Evolutionary conservation across 352 stramenopile species (phyloP), one percentile per base, ranked within the genome.

Genomic region (Globisporangium ultimum): DNA sequence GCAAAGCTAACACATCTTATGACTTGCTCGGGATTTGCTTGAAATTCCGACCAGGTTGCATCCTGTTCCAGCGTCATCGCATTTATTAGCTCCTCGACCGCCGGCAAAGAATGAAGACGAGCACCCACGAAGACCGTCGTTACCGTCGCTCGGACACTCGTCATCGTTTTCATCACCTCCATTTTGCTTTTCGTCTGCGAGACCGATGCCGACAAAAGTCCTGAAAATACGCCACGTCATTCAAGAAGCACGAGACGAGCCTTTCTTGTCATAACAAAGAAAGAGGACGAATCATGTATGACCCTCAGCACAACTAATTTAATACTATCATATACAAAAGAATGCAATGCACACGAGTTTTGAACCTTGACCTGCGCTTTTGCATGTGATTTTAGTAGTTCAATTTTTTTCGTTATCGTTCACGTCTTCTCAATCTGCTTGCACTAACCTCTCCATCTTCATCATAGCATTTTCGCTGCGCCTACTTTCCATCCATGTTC

Each of bases 151-250:
- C 7, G 60, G 8, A 5, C 41, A 64, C 10, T 47, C 51, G 11
- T 54, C 54, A n/a, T 38, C 21, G 38, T n/a, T 22, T 17, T 52
- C 63, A n/a, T 46, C 50, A 40, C 49, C 38, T 8, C 48, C 61
- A 45, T 53, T 53, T 40, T 22, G 15, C 9, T 46, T 42, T 20
- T 43, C 41, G 28, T 36, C 28, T 18, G 53, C 28, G 21, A 47
- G 52, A 38, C 59, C 49, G 14, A 20, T 61, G 43, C 43, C 47
- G 40, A 47, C 67, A 46, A 77, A 78, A 66, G 79, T 87, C 43
- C 74, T 87, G 43, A 85, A 86, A 58, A 90, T 93, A 42, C 80
- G 84, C 10, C 73, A 87, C 32, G 59, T 71, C 34, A 75, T 93
- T 42, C 84, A 93, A 63, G 77, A 90, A 55, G 70, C 67, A 40